phyloP scores from a whole-genome alignment of 345 rosid species.

The Eucalyptus pauciflora region DNA sequence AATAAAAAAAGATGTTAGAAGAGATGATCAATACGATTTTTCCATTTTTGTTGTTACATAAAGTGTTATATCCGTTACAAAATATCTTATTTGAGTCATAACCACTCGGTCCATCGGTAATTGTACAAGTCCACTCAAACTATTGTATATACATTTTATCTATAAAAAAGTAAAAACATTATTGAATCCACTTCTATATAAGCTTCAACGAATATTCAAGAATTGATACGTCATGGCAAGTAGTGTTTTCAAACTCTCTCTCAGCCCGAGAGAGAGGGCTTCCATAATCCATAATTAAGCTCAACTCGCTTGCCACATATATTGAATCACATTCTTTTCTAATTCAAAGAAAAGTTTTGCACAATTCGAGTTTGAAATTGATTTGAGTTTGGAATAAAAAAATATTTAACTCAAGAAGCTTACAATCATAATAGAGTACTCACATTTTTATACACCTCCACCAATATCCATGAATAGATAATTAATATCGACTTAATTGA shows the following conservation, averaged over 20 bases:
- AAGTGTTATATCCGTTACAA: no score
- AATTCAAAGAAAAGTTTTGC: no score
- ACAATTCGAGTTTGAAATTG: not conserved
- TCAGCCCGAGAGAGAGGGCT: fast-evolving
- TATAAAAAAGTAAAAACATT: no score
- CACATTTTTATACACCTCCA: no score
- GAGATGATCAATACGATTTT: no score
- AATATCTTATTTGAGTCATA: no score
- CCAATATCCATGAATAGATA: no score
- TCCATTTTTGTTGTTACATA: no score
- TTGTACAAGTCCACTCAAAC: no score
- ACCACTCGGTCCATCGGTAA: no score
- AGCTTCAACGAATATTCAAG: not conserved
- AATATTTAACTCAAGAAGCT: not conserved
- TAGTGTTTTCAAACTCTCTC: fast-evolving
- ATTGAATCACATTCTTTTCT: not conserved
- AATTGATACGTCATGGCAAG: not conserved
- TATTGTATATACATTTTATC: no score
- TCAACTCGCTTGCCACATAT: not conserved
- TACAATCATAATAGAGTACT: fast-evolving
- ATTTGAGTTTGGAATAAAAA: fast-evolving
- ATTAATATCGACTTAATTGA: no score
- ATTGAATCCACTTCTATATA: not conserved
- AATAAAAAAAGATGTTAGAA: fast-evolving
- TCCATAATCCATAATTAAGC: not conserved